A percentile compares a stretch with the other conserved stretches of the same genome.
Evolutionary conservation across 2,329 filamentous ascomycete genomes (phyloP).

Genomic region (Beauveria pseudobassiana): DNA sequence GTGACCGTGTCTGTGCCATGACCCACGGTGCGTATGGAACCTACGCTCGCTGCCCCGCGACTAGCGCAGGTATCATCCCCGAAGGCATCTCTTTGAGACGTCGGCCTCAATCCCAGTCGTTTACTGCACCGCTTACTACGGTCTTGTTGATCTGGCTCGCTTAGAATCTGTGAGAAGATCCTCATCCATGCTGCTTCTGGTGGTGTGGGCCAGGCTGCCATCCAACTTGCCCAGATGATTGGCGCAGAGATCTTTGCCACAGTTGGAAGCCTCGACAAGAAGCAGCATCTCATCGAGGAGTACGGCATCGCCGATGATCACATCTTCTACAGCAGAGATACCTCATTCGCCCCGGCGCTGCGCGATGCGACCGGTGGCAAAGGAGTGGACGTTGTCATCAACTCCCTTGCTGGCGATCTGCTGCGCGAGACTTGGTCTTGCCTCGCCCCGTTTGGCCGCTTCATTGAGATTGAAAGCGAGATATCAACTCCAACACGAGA

Average conservation of each 20-base stretch:
- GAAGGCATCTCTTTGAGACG: slow-evolving; percentile 25
- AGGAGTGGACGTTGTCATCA: slow-evolving; percentile 65
- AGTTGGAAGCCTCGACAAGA: slow-evolving; percentile 31
- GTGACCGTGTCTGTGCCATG: slow-evolving; percentile 64
- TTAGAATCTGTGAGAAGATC: slow-evolving; percentile 29
- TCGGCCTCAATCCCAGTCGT: slow-evolving; percentile 34
- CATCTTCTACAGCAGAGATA: slow-evolving; percentile 22
- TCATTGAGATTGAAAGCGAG: slow-evolving; percentile 37
- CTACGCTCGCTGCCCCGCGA: slow-evolving; percentile 24
- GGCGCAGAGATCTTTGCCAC: slow-evolving; percentile 37
- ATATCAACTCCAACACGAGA: slow-evolving; percentile 31
- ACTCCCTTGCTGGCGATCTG: slow-evolving; percentile 35
- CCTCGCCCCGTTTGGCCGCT: slow-evolving; percentile 36
- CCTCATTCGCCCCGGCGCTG: slow-evolving; percentile 18
- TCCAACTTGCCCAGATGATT: slow-evolving; percentile 29
- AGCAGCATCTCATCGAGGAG: slow-evolving; percentile 27
- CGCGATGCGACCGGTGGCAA: slow-evolving; percentile 28
- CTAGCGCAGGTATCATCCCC: slow-evolving; percentile 30
- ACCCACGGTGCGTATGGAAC: slow-evolving; percentile 28
- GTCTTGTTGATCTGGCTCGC: slow-evolving; percentile 30
- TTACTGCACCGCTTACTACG: slow-evolving; percentile 34
- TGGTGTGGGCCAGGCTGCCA: slow-evolving; percentile 32
- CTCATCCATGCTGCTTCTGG: slow-evolving; percentile 33
- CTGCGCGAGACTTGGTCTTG: slow-evolving; percentile 36
- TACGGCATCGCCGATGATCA: slow-evolving; percentile 29